Evolutionary conservation across 2,329 filamentous ascomycete genomes (phyloP).

Genomic region (Phoma herbarum): DNA sequence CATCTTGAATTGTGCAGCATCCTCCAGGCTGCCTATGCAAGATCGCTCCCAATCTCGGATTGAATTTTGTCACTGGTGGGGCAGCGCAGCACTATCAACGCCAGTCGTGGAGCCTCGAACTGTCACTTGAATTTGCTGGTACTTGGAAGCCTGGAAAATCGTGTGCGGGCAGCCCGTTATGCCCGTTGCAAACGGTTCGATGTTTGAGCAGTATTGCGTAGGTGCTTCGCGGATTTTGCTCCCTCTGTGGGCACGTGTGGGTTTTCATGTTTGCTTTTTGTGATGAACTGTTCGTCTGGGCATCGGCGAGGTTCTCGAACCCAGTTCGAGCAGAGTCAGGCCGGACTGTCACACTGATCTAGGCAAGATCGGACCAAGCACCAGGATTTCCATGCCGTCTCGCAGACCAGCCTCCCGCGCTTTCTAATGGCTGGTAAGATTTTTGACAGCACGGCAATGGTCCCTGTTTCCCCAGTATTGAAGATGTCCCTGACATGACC

Average conservation of each 20-base stretch:
- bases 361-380: slow-evolving; percentile 7
- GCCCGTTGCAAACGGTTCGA: neutral
- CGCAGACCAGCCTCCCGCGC: neutral
- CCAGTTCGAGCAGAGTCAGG: neutral
- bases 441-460: neutral
- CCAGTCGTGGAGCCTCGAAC: neutral
- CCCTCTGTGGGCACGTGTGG: slow-evolving; percentile 6
- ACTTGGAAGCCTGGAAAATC: neutral
- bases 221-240: slow-evolving; percentile 5
- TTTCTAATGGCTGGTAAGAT: neutral
- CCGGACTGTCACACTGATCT: slow-evolving; percentile 15
- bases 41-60: neutral
- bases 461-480: neutral
- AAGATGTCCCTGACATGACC: neutral
- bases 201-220: neutral
- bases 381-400: neutral
- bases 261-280: slow-evolving; percentile 22
- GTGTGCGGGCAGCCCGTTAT: neutral
- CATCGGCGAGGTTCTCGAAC: slow-evolving; percentile 3
- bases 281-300: slow-evolving; percentile 18
- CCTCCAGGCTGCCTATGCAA: neutral
- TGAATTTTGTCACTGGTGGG: neutral
- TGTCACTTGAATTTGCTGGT: neutral
- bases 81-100: neutral
- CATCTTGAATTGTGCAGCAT: neutral